These are phyloP conservation scores for Fusarium agapanthi DNA, from an alignment of 2,329 filamentous ascomycete genomes.

Conservation along the genomic window DNA sequence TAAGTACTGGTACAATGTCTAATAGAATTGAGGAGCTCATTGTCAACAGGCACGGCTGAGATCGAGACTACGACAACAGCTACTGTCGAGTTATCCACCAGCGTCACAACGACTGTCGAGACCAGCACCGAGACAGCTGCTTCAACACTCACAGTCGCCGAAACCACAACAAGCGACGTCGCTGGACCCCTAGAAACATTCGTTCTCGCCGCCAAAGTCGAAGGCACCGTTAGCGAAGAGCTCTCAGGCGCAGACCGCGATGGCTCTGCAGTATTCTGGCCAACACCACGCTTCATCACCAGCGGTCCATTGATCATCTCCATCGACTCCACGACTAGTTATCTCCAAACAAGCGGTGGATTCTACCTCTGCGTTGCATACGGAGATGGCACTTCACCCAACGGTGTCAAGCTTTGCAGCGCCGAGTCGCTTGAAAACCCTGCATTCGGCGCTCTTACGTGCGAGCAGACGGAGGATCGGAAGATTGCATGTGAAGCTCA, in stretches of 20 bases:
- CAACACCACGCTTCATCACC: not conserved
- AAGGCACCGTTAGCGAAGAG: not conserved
- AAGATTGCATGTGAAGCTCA: not conserved
- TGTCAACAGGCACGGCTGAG: accelerated
- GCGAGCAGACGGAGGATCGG: not conserved
- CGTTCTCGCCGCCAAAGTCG: not conserved
- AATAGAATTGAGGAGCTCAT: not conserved
- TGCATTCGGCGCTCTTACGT: not conserved
- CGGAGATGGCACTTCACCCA: not conserved
- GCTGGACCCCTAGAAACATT: not conserved
- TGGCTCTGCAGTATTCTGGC: not conserved
- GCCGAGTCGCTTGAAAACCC: not conserved
- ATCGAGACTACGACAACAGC: not conserved
- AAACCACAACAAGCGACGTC: not conserved
- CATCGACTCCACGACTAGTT: not conserved
- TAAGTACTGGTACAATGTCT: not conserved
- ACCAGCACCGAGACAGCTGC: not conserved
- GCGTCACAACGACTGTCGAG: not conserved
- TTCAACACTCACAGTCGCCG: not conserved
- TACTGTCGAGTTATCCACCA: not conserved
- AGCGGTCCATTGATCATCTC: not conserved
- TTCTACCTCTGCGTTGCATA: not conserved
- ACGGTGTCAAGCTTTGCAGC: not conserved
- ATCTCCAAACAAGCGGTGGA: not conserved
- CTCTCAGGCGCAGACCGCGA: not conserved